Evolutionary conservation across 1,284 basidiomycete genomes (phyloP).

Genomic region (Agroathelia rolfsii): DNA sequence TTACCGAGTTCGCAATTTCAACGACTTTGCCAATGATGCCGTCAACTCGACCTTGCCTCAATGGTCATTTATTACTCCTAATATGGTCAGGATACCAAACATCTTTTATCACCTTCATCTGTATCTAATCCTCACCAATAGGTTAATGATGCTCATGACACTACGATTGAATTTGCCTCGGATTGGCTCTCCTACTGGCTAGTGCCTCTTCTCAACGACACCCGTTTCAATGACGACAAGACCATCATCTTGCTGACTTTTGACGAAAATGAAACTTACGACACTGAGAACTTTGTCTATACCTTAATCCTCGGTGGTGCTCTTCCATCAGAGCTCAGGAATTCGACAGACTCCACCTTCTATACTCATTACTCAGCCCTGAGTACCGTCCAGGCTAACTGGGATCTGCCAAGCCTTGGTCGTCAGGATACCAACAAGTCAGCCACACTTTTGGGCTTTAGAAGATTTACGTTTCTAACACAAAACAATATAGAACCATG

Average conservation of each 20-base stretch:
- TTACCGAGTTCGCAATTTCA: conserved; percentile 53
- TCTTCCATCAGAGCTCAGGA: conserved; percentile 31
- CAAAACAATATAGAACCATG: conserved; percentile 19
- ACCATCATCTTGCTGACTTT: conserved; percentile 52
- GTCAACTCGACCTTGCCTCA: conserved; percentile 44
- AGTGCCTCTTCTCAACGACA: conserved; percentile 35
- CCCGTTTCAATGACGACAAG: conserved; percentile 36
- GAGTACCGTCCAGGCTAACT: conserved; percentile 56
- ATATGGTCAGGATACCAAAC: too few relatives aligned
- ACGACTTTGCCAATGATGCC: conserved; percentile 46
- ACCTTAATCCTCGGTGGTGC: conserved; percentile 43
- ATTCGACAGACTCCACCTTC: conserved; percentile 41
- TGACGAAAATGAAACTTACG: conserved; percentile 42
- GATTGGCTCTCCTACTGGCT: conserved; percentile 48
- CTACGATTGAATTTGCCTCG: conserved; percentile 37
- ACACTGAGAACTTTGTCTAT: conserved; percentile 37
- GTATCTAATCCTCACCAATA: neutral
- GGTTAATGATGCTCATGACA: conserved; percentile 51
- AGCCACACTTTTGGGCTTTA: conserved; percentile 14
- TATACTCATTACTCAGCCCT: conserved; percentile 61
- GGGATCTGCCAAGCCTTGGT: conserved; percentile 49
- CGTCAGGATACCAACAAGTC: conserved; percentile 41
- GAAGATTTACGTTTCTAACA: neutral
- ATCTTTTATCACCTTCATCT: conserved; percentile 13
- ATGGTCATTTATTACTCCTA: conserved; percentile 61